These are phyloP conservation scores for Cordyceps cateniannulata DNA, from an alignment of 2,329 filamentous ascomycete species.

Conservation along the genomic window DNA sequence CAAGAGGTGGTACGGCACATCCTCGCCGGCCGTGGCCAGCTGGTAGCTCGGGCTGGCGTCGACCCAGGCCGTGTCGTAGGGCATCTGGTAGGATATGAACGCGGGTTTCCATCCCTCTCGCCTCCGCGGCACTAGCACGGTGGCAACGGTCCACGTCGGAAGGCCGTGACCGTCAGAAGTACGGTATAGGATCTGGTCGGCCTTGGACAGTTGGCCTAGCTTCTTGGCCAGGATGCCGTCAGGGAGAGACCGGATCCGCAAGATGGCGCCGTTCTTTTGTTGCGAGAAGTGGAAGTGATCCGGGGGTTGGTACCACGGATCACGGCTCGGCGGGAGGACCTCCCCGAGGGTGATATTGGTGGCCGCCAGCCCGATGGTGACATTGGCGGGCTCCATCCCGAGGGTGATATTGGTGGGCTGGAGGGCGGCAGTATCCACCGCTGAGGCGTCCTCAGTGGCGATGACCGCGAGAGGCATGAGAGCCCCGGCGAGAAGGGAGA, in stretches of 20 bases:
- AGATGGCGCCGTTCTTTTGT: no score
- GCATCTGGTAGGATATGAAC: constrained; percentile 33
- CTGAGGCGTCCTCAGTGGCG: no score
- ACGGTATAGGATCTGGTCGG: constrained; percentile 30
- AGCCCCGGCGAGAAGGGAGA: no score
- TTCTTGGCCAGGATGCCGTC: constrained; percentile 11
- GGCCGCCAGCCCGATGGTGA: neutral
- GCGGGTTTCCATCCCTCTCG: neutral
- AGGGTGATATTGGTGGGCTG: no score
- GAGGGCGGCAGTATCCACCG: no score
- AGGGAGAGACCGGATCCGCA: constrained; percentile 5
- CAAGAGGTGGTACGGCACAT: constrained; percentile 12
- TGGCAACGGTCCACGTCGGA: constrained; percentile 30
- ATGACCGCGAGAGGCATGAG: no score
- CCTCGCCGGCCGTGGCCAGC: constrained; percentile 15
- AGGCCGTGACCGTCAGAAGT: constrained; percentile 26
- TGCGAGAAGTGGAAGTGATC: no score
- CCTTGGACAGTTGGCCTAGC: constrained; percentile 6
- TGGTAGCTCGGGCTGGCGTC: constrained; percentile 31
- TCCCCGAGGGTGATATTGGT: no score
- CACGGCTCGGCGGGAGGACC: constrained; percentile 28
- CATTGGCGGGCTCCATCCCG: no score
- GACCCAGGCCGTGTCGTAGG: constrained; percentile 29
- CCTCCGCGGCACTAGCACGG: constrained; percentile 22
- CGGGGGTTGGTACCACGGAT: constrained; percentile 32